Evolutionary conservation across 2,329 filamentous ascomycete species (phyloP).

Genomic region (Trichoderma arundinaceum): DNA sequence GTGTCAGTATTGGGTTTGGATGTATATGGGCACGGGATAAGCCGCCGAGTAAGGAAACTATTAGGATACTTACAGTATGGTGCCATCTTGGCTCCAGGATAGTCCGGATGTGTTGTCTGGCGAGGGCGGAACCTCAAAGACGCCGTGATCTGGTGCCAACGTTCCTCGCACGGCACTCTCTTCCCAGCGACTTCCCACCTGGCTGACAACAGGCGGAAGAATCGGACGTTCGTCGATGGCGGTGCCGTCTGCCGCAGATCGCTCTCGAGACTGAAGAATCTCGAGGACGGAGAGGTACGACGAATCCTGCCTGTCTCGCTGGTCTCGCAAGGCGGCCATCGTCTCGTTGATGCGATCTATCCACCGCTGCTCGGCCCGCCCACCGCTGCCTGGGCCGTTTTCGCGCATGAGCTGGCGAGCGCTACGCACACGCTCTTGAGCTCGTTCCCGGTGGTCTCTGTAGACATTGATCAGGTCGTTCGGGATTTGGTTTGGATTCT

Average conservation of each 20-base stretch:
- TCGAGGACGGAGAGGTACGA: slow-evolving; percentile 48
- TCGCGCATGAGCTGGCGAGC: slow-evolving; percentile 45
- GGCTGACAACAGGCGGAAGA: slow-evolving; percentile 47
- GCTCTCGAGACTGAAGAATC: slow-evolving; percentile 46
- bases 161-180: slow-evolving; percentile 46
- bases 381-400: slow-evolving; percentile 24
- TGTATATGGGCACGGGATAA: neutral
- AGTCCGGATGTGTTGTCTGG: slow-evolving; percentile 66
- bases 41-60: neutral
- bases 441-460: slow-evolving; percentile 46
- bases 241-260: slow-evolving; percentile 41
- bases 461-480: slow-evolving; percentile 49
- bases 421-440: slow-evolving; percentile 44
- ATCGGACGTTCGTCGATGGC: slow-evolving; percentile 47
- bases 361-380: slow-evolving; percentile 42
- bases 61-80: slow-evolving; percentile 57
- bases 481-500: slow-evolving; percentile 47
- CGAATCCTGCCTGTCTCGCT: slow-evolving; percentile 46
- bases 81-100: slow-evolving; percentile 66
- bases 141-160: slow-evolving; percentile 46
- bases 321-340: slow-evolving; percentile 45
- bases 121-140: slow-evolving; percentile 53
- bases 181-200: slow-evolving; percentile 47
- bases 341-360: slow-evolving; percentile 47
- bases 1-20: slow-evolving; percentile 34